A percentile compares a stretch with the other conserved stretches of the same genome.
These are phyloP conservation scores for Kalmusia sp. DNA, from an alignment of 2,329 filamentous ascomycete species.

Conservation along the genomic window DNA sequence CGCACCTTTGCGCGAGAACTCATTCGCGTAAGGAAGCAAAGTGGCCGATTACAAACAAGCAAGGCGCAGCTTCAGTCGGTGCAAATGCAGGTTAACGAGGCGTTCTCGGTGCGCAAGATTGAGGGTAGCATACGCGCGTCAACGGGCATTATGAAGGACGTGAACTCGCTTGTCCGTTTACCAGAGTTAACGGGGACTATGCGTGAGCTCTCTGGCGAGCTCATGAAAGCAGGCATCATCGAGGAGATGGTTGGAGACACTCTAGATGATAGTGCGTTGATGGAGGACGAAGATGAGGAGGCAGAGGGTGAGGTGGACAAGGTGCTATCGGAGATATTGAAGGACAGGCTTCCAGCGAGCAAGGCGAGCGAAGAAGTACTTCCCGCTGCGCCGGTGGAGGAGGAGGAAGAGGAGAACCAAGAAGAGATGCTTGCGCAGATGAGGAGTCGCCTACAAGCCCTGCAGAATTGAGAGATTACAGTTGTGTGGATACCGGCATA, in stretches of 20 bases:
- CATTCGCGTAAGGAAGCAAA: conserved; percentile 79
- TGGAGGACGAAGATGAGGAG: conserved; percentile 77
- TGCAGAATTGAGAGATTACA: too few species aligned
- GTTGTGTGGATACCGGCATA: too few species aligned
- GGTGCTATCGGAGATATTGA: conserved; percentile 88
- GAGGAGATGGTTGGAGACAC: conserved; percentile 95
- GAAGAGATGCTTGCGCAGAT: conserved; percentile 94
- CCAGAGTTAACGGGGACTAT: conserved; percentile 90
- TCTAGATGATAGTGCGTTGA: conserved; percentile 72
- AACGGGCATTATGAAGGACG: conserved; percentile 95
- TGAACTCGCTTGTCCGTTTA: conserved; percentile 83
- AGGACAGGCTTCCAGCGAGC: conserved; percentile 76
- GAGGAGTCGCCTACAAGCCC: conserved; percentile 86
- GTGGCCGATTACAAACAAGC: conserved; percentile 76
- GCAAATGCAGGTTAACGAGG: conserved; percentile 97
- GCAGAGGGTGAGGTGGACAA: conserved; percentile 82
- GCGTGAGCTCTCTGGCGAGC: conserved; percentile 83
- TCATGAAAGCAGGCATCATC: conserved; percentile 94
- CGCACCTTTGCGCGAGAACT: conserved; percentile 90
- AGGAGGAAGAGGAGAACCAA: conserved; percentile 81
- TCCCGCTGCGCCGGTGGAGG: conserved; percentile 59
- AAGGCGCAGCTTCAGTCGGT: conserved; percentile 93
- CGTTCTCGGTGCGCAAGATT: conserved; percentile 94
- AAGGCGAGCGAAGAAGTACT: conserved; percentile 62
- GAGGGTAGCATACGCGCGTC: conserved; percentile 87